These are phyloP conservation scores for Colletotrichum sp. DNA, from an alignment of 2,329 filamentous ascomycete genomes.

Conservation along the genomic window DNA sequence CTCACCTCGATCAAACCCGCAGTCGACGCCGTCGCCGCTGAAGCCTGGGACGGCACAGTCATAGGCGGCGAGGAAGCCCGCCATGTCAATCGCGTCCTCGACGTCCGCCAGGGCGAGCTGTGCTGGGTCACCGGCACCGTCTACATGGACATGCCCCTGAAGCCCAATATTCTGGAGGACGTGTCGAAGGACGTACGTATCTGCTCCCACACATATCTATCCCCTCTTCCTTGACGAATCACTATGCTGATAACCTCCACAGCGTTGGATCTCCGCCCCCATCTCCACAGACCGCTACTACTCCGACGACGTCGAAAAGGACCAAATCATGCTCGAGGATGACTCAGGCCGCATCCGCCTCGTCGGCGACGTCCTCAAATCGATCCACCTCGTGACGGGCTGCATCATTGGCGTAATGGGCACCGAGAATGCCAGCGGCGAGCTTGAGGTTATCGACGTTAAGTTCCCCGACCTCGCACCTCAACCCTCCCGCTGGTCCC, in stretches of 20 bases:
- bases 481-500: conserved; percentile 81
- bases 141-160: conserved; percentile 96
- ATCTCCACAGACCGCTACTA: conserved; percentile 79
- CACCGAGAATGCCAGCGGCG: conserved; percentile 89
- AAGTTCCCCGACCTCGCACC: conserved; percentile 85
- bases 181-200: conserved; percentile 83
- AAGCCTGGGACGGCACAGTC: conserved; percentile 79
- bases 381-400: conserved; percentile 83
- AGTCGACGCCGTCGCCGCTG: conserved; percentile 75
- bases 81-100: conserved; percentile 85
- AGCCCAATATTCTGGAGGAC: conserved; percentile 95
- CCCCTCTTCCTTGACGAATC: not conserved
- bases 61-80: conserved; percentile 79
- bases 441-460: conserved; percentile 90
- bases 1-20: conserved; percentile 85
- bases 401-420: conserved; percentile 95
- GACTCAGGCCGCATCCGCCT: conserved; percentile 89
- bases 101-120: conserved; percentile 92
- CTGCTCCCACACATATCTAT: not conserved
- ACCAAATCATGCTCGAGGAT: conserved; percentile 89
- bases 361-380: conserved; percentile 71
- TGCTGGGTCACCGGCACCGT: conserved; percentile 96
- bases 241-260: not conserved
- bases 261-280: conserved; percentile 91
- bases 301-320: conserved; percentile 55